A percentile compares a stretch with the other conserved stretches of the same genome.
These are phyloP conservation scores for Tetradesmus obliquus DNA, from an alignment of 139 green algal genomes.

Conservation along the genomic window DNA sequence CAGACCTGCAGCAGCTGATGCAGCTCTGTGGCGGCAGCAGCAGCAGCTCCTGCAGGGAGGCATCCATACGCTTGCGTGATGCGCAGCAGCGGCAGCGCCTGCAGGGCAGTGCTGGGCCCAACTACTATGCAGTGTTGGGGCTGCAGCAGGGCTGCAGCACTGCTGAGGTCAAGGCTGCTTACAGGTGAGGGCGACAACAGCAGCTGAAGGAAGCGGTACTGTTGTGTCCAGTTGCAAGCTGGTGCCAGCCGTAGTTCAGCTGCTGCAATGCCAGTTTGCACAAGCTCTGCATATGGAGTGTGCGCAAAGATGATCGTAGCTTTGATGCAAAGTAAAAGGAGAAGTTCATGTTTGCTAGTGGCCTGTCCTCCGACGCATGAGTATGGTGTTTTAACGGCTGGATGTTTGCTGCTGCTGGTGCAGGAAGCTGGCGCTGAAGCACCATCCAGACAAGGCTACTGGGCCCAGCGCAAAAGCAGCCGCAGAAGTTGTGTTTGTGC, in stretches of 20 bases:
- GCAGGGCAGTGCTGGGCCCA: not conserved
- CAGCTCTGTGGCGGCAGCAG: slow-evolving; percentile 20
- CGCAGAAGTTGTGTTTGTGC: slow-evolving; percentile 64
- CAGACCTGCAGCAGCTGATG: slow-evolving; percentile 56
- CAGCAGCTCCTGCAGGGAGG: slow-evolving; percentile 32
- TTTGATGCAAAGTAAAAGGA: not conserved
- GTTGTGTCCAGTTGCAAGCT: too few relatives aligned
- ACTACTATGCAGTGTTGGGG: slow-evolving; percentile 69
- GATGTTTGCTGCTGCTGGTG: not conserved
- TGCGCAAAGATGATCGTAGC: too few relatives aligned
- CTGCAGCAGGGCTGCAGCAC: slow-evolving; percentile 37
- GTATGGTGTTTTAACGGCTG: not conserved
- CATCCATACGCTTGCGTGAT: not conserved
- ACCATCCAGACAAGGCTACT: slow-evolving; percentile 72
- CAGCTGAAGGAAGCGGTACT: not conserved
- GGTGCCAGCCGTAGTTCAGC: not conserved
- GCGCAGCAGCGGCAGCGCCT: slow-evolving; percentile 14
- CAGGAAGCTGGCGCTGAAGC: slow-evolving; percentile 63
- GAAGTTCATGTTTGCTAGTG: too few relatives aligned
- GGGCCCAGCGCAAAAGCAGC: slow-evolving; percentile 27
- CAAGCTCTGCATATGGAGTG: not conserved
- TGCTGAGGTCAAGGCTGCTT: slow-evolving; percentile 59
- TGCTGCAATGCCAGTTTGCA: not conserved
- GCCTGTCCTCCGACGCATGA: not conserved
- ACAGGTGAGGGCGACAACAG: slow-evolving; percentile 41